A percentile compares a stretch with the other conserved stretches of the same genome.
These are phyloP conservation scores for Agrostemma githago DNA, from an alignment of 148 eudicot species.

Conservation along the genomic window DNA sequence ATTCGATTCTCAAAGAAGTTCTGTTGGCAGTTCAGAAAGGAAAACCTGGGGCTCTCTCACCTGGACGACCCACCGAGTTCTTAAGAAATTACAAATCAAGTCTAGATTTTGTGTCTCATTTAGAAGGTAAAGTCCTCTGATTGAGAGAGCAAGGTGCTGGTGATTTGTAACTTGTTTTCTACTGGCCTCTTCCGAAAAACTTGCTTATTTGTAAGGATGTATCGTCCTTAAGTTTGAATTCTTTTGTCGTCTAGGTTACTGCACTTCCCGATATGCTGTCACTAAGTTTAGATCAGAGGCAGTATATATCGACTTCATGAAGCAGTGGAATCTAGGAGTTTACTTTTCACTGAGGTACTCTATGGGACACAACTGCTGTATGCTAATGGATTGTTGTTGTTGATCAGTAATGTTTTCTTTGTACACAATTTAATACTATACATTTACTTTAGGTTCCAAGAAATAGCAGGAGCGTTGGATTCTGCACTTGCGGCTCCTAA, in stretches of 20 bases:
- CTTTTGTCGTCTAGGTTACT: slow-evolving; percentile 59
- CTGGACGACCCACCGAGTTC: slow-evolving; percentile 93
- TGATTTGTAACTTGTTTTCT: slow-evolving; percentile 1
- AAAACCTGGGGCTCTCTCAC: slow-evolving; percentile 94
- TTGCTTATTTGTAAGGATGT: slow-evolving; percentile 2
- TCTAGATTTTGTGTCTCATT: slow-evolving; percentile 69
- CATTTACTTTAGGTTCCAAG: slow-evolving; percentile 69
- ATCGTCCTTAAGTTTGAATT: background rate
- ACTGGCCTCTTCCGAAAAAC: background rate
- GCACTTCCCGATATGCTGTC: slow-evolving; percentile 70
- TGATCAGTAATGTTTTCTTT: background rate
- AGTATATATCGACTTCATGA: slow-evolving; percentile 83
- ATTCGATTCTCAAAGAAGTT: slow-evolving; percentile 91
- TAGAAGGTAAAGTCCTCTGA: slow-evolving; percentile 60
- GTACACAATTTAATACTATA: slow-evolving; percentile 8
- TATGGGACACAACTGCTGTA: slow-evolving; percentile 9
- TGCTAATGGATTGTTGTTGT: background rate
- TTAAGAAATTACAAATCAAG: slow-evolving; percentile 86
- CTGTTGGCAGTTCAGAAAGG: slow-evolving; percentile 77
- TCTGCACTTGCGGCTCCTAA: slow-evolving; percentile 57
- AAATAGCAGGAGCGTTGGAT: slow-evolving; percentile 93
- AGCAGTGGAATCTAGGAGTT: slow-evolving; percentile 95
- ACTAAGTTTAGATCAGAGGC: slow-evolving; percentile 76
- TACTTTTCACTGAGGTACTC: slow-evolving; percentile 89
- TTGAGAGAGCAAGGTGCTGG: background rate